A percentile compares a stretch with the other conserved stretches of the same genome.
phyloP scores from a whole-genome alignment of 2,329 filamentous ascomycete species.

The Hawksworthiomyces lignivorus region DNA sequence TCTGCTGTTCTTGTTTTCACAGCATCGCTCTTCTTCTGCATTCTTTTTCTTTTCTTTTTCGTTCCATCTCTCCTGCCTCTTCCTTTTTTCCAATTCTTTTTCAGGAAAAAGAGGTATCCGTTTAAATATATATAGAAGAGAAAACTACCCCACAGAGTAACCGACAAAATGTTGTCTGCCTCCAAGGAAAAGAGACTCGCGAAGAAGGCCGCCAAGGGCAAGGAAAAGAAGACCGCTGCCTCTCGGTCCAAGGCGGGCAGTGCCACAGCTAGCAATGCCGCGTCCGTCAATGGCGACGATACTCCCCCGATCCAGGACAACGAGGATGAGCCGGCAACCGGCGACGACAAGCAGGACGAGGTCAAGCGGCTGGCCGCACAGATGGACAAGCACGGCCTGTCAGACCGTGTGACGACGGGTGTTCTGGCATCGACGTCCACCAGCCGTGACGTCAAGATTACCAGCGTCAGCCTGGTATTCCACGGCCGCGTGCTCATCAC shows the following conservation, averaged over 20 bases:
- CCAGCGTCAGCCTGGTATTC: constrained; percentile 87
- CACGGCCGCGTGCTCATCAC: constrained; percentile 94
- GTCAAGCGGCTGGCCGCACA: constrained; percentile 85
- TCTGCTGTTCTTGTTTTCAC: constrained; percentile 9
- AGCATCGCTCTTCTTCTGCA: constrained; percentile 7
- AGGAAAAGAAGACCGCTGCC: constrained; percentile 70
- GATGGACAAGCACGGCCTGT: constrained; percentile 93
- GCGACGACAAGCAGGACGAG: constrained; percentile 65
- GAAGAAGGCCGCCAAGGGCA: constrained; percentile 64
- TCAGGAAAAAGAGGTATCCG: too few relatives aligned
- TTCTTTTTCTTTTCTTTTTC: background rate
- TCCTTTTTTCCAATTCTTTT: background rate
- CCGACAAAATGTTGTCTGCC: constrained; percentile 54
- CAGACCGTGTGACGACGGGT: constrained; percentile 96
- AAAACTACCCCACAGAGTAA: too few relatives aligned
- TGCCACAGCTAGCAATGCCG: constrained; percentile 54
- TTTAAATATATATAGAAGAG: too few relatives aligned
- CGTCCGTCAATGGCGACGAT: constrained; percentile 65
- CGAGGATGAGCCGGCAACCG: constrained; percentile 53
- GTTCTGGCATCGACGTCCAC: constrained; percentile 77
- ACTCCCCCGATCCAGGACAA: constrained; percentile 49
- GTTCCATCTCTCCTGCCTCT: too few relatives aligned
- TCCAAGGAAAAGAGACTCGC: constrained; percentile 66
- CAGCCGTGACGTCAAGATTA: constrained; percentile 96
- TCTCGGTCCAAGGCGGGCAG: constrained; percentile 59